Conservation (phyloP, 371 early-diverging fungal genomes). For the Mortierella sp. region DNA sequence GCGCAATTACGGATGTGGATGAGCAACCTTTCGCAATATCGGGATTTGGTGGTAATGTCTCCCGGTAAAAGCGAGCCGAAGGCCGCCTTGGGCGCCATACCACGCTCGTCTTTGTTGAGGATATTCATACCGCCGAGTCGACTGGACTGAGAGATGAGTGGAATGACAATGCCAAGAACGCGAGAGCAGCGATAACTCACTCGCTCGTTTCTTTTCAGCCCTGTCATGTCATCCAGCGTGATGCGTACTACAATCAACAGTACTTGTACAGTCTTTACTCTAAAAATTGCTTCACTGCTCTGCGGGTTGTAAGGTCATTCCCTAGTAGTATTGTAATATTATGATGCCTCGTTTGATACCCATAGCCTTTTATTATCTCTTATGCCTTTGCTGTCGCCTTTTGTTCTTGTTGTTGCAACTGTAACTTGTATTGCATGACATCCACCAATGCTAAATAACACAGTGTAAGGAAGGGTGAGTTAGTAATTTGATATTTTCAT, state of each 20-base stretch:
- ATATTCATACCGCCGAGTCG: neutral
- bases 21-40: neutral
- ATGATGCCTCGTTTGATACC: neutral
- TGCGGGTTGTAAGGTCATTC: neutral
- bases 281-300: too few relatives aligned
- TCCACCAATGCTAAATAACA: constrained; percentile 41
- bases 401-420: constrained; percentile 47
- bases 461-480: neutral
- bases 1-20: constrained; percentile 40
- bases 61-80: neutral
- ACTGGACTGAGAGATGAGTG: too few relatives aligned
- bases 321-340: neutral
- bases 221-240: too few relatives aligned
- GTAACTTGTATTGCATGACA: constrained; percentile 51
- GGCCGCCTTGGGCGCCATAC: neutral
- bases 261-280: too few relatives aligned
- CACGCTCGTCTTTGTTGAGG: neutral
- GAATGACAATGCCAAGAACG: too few relatives aligned
- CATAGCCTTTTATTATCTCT: neutral
- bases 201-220: too few relatives aligned
- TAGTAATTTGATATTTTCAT: neutral
- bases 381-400: constrained; percentile 48
- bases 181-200: too few relatives aligned
- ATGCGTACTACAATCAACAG: too few relatives aligned
- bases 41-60: neutral